Base-by-base conservation (phyloP, 73 alveolate genomes). In the Blepharisma japonicum region DNA sequence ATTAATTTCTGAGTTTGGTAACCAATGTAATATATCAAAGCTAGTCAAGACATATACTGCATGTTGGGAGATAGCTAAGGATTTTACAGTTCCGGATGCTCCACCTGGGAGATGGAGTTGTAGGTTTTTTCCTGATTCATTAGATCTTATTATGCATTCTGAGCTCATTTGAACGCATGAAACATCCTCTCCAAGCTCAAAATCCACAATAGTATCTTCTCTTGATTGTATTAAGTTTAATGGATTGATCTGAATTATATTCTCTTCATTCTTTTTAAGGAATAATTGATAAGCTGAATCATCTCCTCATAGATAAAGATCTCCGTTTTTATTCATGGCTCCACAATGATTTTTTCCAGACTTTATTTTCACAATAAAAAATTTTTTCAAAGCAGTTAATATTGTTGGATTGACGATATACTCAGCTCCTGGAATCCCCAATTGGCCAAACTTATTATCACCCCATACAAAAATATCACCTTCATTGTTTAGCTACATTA, bases 391-490 rank as follows among this genome's bases (percentile, higher is more conserved):
- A 1, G 14, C 18, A 8, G 14, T 61, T 9, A 61, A 14, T 8
- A 14, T 14, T 61, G 46, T 14, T 61, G 74, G 74, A 2, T 2
- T 25, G 11, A 9, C 23, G 47, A 14, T 9, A n/a, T 39, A 18
- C 23, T n/a, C n/a, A 1, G 2, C 74, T 5, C 23, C 23, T 8
- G 18, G 11, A 14, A 8, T 39, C 14, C 47, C 47, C 47, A 61
- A 14, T 25, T 61, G 74, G 39, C 74, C 47, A 18, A 20, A 25
- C 2, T n/a, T 18, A 25, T 61, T 61, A 25, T 61, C 74, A 48
- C 74, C 74, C 74, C 74, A 61, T 2, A 61, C 46, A 25, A 61
- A 61, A 18, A 61, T 39, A 25, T 61, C 23, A 18, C 74, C 18
- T n/a, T 61, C 74, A 14, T 61, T 39, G n/a, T 8, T 61, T n/a